Conservation (phyloP, 768 basidiomycete species). For the Lactifluus volemus region DNA sequence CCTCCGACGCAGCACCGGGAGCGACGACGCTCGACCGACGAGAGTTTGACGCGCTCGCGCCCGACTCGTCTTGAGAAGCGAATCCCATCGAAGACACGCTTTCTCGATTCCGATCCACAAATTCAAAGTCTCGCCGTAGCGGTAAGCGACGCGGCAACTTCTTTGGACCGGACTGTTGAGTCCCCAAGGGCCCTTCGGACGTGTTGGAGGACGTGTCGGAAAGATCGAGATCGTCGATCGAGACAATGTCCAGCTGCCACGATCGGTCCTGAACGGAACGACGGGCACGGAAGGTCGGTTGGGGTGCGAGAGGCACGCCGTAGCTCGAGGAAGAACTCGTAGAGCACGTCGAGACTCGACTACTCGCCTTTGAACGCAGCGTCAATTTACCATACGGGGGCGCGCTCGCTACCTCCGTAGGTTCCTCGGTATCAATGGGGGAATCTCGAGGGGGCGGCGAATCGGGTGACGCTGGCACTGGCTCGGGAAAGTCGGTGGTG, state of each 20-base stretch:
- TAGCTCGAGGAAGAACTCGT: slow-evolving; percentile 21
- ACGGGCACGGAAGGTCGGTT: slow-evolving; percentile 6
- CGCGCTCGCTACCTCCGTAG: background rate
- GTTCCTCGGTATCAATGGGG: background rate
- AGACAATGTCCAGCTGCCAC: slow-evolving; percentile 64
- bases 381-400: background rate
- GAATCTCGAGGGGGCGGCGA: background rate
- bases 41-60: slow-evolving; percentile 43
- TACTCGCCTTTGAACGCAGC: background rate
- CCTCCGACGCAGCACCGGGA: slow-evolving; percentile 25
- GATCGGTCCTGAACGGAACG: slow-evolving; percentile 33
- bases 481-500: background rate
- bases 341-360: slow-evolving; percentile 10
- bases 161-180: slow-evolving; percentile 35
- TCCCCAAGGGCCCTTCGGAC: slow-evolving; percentile 26
- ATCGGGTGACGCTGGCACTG: background rate
- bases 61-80: slow-evolving; percentile 45
- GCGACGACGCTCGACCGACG: slow-evolving; percentile 33
- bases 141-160: slow-evolving; percentile 54
- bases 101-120: slow-evolving; percentile 57
- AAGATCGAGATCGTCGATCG: slow-evolving; percentile 73
- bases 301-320: slow-evolving; percentile 12
- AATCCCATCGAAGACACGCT: slow-evolving; percentile 78
- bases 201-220: slow-evolving; percentile 65
- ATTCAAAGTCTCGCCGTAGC: slow-evolving; percentile 71